Evolutionary conservation across 2,329 filamentous ascomycete species (phyloP).

Genomic region (Furcasterigmium furcatum): DNA sequence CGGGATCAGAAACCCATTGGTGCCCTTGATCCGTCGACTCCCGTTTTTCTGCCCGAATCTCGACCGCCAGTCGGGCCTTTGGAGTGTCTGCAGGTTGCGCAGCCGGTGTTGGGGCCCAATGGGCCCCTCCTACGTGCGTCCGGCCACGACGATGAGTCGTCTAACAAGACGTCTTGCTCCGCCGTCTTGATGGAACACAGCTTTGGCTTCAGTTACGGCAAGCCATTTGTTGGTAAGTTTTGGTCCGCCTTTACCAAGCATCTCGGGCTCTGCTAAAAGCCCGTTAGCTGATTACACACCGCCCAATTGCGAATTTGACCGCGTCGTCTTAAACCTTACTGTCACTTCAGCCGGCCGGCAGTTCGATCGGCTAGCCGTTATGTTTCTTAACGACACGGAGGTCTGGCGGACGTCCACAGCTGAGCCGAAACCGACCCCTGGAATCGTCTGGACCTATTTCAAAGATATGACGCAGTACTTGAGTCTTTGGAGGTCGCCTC

Average conservation of each 20-base stretch:
- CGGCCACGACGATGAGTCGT: slow-evolving; percentile 17
- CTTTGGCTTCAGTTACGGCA: slow-evolving; percentile 71
- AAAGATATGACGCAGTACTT: slow-evolving; percentile 77
- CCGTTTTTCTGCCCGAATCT: no score
- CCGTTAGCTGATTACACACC: slow-evolving; percentile 59
- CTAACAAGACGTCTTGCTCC: slow-evolving; percentile 35
- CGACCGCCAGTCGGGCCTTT: slow-evolving; percentile 20
- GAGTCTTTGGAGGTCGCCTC: slow-evolving; percentile 63
- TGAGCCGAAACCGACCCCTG: slow-evolving; percentile 62
- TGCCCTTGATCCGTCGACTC: no score
- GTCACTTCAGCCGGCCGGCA: slow-evolving; percentile 69
- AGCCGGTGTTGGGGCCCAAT: slow-evolving; percentile 56
- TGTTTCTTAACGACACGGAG: slow-evolving; percentile 76
- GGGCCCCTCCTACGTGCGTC: slow-evolving; percentile 21
- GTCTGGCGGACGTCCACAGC: slow-evolving; percentile 83
- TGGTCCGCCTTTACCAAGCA: not conserved
- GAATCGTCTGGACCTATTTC: slow-evolving; percentile 72
- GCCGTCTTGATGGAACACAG: slow-evolving; percentile 65
- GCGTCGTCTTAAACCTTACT: slow-evolving; percentile 73
- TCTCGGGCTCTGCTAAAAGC: no score
- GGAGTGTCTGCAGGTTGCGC: slow-evolving; percentile 67
- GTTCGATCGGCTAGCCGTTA: slow-evolving; percentile 70
- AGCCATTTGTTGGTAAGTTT: slow-evolving; percentile 65
- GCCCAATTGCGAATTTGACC: slow-evolving; percentile 67
- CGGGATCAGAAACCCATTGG: no score